A percentile compares a stretch with the other conserved stretches of the same genome.
Evolutionary conservation across 2,329 filamentous ascomycete species (phyloP).

Genomic region (Emergomyces africanus): DNA sequence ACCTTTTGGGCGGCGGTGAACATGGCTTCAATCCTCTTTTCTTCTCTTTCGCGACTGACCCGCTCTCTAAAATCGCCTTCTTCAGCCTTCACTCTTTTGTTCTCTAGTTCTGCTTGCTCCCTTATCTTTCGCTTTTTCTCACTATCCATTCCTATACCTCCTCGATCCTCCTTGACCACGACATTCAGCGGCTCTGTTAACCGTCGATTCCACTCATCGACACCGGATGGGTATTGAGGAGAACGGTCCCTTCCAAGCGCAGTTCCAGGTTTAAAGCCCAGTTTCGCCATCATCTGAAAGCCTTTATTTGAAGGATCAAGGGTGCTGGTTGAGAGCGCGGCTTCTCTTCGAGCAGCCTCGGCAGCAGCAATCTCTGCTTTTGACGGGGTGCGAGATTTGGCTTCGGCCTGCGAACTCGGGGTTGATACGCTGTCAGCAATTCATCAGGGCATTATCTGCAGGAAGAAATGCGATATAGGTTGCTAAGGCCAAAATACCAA

Average conservation of each 20-base stretch:
- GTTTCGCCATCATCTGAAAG: slow-evolving; percentile 89
- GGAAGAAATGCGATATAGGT: neutral
- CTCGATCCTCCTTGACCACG: slow-evolving; percentile 62
- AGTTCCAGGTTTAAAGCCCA: slow-evolving; percentile 72
- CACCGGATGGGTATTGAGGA: slow-evolving; percentile 11
- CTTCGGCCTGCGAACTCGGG: slow-evolving; percentile 44
- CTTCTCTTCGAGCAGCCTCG: slow-evolving; percentile 58
- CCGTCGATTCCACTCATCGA: slow-evolving; percentile 20
- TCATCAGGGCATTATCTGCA: neutral
- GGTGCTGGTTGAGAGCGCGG: slow-evolving; percentile 60
- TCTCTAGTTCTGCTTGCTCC: slow-evolving; percentile 46
- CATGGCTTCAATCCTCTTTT: slow-evolving; percentile 53
- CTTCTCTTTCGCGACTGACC: slow-evolving; percentile 56
- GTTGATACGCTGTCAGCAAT: slow-evolving; percentile 4
- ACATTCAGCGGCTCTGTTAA: slow-evolving; percentile 63
- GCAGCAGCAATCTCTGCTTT: slow-evolving; percentile 72
- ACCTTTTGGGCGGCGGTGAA: slow-evolving; percentile 70
- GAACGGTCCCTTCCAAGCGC: slow-evolving; percentile 53
- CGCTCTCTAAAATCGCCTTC: slow-evolving; percentile 62
- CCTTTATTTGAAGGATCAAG: slow-evolving; percentile 69
- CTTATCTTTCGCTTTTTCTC: slow-evolving; percentile 67
- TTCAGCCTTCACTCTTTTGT: slow-evolving; percentile 51
- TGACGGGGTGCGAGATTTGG: slow-evolving; percentile 52
- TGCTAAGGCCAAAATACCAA: slow-evolving; percentile 11
- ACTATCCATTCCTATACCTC: slow-evolving; percentile 70